Base-by-base conservation (phyloP, 2,329 filamentous ascomycete genomes). In the Trichoderma asperellum region DNA sequence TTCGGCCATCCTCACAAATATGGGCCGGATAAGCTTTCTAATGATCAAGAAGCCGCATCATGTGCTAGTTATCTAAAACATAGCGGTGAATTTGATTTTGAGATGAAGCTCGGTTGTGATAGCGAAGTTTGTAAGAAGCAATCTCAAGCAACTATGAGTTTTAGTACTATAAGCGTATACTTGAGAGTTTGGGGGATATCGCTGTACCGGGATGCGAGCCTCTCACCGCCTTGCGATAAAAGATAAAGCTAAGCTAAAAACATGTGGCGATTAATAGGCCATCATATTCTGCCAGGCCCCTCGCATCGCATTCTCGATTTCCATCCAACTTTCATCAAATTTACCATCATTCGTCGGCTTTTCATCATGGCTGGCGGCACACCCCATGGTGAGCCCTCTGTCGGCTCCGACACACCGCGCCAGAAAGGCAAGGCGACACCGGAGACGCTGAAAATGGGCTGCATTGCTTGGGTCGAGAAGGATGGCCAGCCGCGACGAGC, bases 401-500 rank as follows among this genome's bases (percentile, higher is more conserved):
- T 88, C 14, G 88, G 88, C 56, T 85, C 86, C 18, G 84, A 87
- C 71, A 84, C 83, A 43, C 86, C 86, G 2, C 83, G 85, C 56
- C 83, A 95, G 79, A 96, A 91, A 78, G 91, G 94, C 68, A 90
- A 90, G 77, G 94, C 94, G 74, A 97, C 94, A 43, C 83, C 96
- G 71, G 91, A 93, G 75, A 95, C 94, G 35, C 85, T 98, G 74
- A 83, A 83, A 64, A 82, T 85, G 11, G 87, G 87, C 56, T 89
- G 87, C 78, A 89, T 89, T 69, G 87, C 87, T 27, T 85, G 86
- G 83, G 87, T 89, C 55, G 81, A 83, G 69, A 89, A 89, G 72
- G 94, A 97, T 79, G 93, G 93, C 71, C 90, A 94, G 76, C 87
- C 92, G 71, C 91, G 96, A 75, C 94, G 96, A 82, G 96, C 96